These are phyloP conservation scores for Mangifera indica DNA, from an alignment of 345 rosid species.

Conservation along the genomic window DNA sequence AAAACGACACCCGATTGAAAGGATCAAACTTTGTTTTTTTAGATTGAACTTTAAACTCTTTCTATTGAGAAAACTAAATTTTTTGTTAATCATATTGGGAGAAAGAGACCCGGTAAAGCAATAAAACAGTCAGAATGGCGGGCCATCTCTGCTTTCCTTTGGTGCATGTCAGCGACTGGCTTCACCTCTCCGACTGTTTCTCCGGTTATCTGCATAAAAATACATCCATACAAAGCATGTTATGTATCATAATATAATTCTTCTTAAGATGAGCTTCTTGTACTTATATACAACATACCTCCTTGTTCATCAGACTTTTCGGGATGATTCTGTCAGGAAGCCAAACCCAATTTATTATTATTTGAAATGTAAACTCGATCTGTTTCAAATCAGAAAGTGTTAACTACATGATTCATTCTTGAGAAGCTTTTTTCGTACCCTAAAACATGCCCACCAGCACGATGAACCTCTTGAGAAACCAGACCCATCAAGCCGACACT, in stretches of 20 bases:
- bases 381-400: background rate
- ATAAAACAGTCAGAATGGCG: slow-evolving; percentile 59
- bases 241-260: background rate
- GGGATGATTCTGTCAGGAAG: slow-evolving; percentile 65
- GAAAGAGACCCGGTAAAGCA: slow-evolving; percentile 50
- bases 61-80: no score
- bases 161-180: slow-evolving; percentile 59
- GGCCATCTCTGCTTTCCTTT: slow-evolving; percentile 65
- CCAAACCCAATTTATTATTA: background rate
- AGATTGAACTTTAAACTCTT: no score
- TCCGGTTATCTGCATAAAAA: slow-evolving; percentile 61
- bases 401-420: background rate
- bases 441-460: slow-evolving; percentile 63
- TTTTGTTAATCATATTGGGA: no score
- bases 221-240: background rate
- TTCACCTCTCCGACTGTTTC: slow-evolving; percentile 63
- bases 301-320: slow-evolving; percentile 81
- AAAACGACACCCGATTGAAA: no score
- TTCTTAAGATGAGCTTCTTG: background rate
- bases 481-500: slow-evolving; percentile 73
- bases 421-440: slow-evolving; percentile 38
- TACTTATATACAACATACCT: slow-evolving; percentile 46
- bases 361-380: background rate
- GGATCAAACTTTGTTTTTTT: no score
- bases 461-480: slow-evolving; percentile 63